Conservation (phyloP, 352 stramenopile genomes). For the Globisporangium spinosum region DNA sequence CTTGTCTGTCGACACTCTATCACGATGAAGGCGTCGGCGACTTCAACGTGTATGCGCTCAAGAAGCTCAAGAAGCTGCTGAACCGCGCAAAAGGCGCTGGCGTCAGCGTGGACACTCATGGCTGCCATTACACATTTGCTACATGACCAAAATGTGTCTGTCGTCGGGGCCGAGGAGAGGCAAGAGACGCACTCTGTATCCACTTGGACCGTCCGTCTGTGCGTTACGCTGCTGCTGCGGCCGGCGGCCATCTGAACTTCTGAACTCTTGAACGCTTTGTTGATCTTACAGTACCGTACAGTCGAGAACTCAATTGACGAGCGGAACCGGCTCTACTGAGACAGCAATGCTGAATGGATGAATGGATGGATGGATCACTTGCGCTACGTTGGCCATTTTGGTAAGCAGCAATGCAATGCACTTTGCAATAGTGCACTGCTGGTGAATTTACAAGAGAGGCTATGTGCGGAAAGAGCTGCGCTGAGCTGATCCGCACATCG, state of each 20-base stretch:
- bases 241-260: not conserved
- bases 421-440: not conserved
- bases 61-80: not conserved
- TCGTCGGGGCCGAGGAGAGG: not conserved
- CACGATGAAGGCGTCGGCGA: not conserved
- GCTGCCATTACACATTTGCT: not conserved
- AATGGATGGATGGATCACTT: not conserved
- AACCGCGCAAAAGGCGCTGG: not conserved
- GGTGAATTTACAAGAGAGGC: not conserved
- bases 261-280: not conserved
- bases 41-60: not conserved
- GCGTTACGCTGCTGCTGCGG: not conserved
- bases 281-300: not conserved
- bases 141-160: not conserved
- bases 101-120: not conserved
- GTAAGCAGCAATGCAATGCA: not conserved
- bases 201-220: not conserved
- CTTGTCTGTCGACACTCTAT: slow-evolving; percentile 1
- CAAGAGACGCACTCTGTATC: not conserved
- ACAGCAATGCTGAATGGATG: not conserved
- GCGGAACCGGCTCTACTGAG: not conserved
- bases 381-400: not conserved
- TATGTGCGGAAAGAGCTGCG: not conserved
- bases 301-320: not conserved
- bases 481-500: not conserved